These are phyloP conservation scores for Aspergillus cristatus DNA, from an alignment of 495 filamentous ascomycete genomes.

Conservation along the genomic window DNA sequence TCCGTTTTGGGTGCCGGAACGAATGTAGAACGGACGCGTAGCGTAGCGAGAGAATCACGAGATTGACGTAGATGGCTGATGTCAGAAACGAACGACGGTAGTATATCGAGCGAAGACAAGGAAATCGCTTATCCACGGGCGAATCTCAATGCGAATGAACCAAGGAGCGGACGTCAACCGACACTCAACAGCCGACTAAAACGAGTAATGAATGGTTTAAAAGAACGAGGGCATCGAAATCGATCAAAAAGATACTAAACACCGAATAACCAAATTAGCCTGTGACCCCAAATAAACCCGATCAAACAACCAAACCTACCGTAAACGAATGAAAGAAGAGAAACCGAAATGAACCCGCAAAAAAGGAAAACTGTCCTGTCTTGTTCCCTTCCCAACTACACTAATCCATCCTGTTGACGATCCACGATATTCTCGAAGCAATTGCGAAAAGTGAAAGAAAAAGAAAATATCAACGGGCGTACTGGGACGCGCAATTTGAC, in stretches of 20 bases:
- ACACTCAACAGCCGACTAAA: constrained; percentile 12
- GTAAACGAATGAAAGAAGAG: neutral
- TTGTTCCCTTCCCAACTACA: neutral
- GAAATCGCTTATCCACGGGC: neutral
- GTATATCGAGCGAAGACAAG: neutral
- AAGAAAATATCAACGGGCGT: too few species aligned
- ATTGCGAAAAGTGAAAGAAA: too few species aligned
- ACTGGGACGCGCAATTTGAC: too few species aligned
- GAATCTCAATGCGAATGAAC: constrained; percentile 5
- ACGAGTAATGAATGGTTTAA: neutral
- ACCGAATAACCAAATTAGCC: too few species aligned
- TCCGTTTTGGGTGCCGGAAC: too few species aligned
- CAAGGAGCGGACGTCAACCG: constrained; percentile 27
- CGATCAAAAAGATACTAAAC: neutral
- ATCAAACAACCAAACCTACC: neutral
- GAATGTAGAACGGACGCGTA: neutral
- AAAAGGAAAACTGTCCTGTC: neutral
- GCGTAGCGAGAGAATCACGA: neutral
- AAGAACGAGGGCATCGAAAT: constrained; percentile 4
- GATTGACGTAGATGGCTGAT: neutral
- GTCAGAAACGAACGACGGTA: neutral
- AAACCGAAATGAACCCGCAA: neutral
- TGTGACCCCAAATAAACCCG: too few species aligned
- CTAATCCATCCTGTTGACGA: neutral
- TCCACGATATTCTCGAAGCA: too few species aligned